Base-by-base conservation (phyloP, 345 rosid genomes). In the Kernera saxatilis region DNA sequence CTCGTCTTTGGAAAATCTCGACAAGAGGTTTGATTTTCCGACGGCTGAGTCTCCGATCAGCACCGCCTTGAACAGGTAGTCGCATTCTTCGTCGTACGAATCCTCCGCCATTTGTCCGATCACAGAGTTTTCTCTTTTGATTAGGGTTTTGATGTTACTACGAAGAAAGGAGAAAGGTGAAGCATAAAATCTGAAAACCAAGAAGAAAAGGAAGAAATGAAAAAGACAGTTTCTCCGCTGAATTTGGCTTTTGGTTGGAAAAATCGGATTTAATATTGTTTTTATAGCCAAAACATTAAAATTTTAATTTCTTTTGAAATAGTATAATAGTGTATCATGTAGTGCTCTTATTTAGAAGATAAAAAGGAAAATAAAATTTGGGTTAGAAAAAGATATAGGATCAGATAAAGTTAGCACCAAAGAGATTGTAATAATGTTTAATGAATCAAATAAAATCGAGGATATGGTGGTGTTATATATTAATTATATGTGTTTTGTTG, bases 11-110 rank as follows among this genome's bases (percentile, higher is more conserved):
- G 96, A 84, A 64, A 89, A 89, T 70, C 97, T 84, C 10, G 96
- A 91, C 3, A 91, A 82, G 39, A 91, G 86, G 70, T 91, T 91
- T 8, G 97, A 89, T 80, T 91, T 91, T 65, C 97, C 96, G 30
- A 91, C 96, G 0, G 89, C 96, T 13, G 96, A 89, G 71, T 89
- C 93, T 2, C 96, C 97, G 2, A 85, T 89, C 74, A 91, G 55
- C 22, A 91, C 97, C 1, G 93, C 85, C 77, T 92, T 92, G 72
- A 92, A 92, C 33, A 89, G 69, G 65, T 89, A 92, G 77, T 92
- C 98, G 52, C 92, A 92, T 83, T 89, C 96, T 78, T 89, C 96
- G 9, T 89, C 98, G 33, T 84, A 83, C 2, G 91, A 74, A 74
- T 83, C 88, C 5, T 72, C 85, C 0, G 72, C 72, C 77, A 74